Evolutionary conservation across 345 rosid genomes (phyloP).

Genomic region (Microcos paniculata): DNA sequence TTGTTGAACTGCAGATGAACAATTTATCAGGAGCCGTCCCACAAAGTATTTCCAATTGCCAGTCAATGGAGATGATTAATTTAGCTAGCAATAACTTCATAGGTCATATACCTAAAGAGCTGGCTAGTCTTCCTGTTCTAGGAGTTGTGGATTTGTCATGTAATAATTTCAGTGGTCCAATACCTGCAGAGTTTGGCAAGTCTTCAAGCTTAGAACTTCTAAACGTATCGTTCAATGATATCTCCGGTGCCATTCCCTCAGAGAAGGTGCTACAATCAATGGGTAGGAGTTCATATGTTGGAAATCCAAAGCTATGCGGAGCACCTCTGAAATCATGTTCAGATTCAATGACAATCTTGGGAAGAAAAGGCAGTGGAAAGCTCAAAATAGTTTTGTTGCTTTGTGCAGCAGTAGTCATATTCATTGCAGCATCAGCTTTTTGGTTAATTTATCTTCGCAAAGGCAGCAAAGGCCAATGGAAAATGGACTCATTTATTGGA

Average conservation of each 20-base stretch:
- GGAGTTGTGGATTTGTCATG: constrained; percentile 59
- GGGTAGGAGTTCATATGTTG: constrained; percentile 61
- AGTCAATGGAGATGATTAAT: constrained; percentile 49
- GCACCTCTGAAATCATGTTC: constrained; percentile 63
- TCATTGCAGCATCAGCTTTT: constrained; percentile 44
- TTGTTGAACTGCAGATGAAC: constrained; percentile 63
- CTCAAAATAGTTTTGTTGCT: constrained; percentile 53
- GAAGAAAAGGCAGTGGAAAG: constrained; percentile 55
- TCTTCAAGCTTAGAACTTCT: constrained; percentile 45
- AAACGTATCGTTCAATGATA: constrained; percentile 63
- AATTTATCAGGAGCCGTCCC: constrained; percentile 54
- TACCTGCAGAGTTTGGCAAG: constrained; percentile 51
- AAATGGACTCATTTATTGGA: constrained; percentile 70
- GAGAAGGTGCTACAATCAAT: constrained; percentile 50
- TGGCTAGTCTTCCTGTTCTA: constrained; percentile 54
- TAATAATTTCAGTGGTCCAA: constrained; percentile 63
- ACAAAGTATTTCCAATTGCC: constrained; percentile 54
- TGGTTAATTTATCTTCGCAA: constrained; percentile 51
- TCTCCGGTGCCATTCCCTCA: constrained; percentile 66
- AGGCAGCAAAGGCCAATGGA: constrained; percentile 67
- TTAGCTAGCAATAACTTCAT: constrained; percentile 52
- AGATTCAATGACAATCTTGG: constrained; percentile 37
- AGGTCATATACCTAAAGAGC: constrained; percentile 57
- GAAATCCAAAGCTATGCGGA: constrained; percentile 78
- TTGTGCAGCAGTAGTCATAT: constrained; percentile 39